phyloP scores from a whole-genome alignment of 805 yeast genomes.

The Cyberlindnera veronae region DNA sequence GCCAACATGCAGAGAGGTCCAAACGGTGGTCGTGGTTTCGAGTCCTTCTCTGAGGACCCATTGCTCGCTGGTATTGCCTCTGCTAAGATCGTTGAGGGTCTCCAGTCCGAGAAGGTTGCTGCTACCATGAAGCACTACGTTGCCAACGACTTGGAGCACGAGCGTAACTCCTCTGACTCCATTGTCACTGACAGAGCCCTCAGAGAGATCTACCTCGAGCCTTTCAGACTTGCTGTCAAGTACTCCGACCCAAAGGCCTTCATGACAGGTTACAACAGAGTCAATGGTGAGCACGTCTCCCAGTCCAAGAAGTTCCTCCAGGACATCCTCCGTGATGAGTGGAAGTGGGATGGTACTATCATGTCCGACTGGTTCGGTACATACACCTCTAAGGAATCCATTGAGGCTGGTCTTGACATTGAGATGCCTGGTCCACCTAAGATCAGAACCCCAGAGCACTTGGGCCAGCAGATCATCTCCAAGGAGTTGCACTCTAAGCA shows the following conservation, averaged over 20 bases:
- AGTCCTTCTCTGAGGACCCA: constrained; percentile 62
- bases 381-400: constrained; percentile 42
- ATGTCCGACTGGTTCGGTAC: constrained; percentile 69
- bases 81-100: constrained; percentile 49
- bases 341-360: constrained; percentile 52
- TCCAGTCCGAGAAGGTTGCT: constrained; percentile 47
- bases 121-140: constrained; percentile 63
- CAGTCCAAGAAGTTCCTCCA: constrained; percentile 41
- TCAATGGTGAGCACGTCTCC: constrained; percentile 58
- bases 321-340: constrained; percentile 49
- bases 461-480: constrained; percentile 40
- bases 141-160: constrained; percentile 60
- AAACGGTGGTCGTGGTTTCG: constrained; percentile 61
- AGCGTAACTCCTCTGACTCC: constrained; percentile 46
- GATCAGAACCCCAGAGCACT: constrained; percentile 36
- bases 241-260: constrained; percentile 49
- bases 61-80: constrained; percentile 43
- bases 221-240: constrained; percentile 57
- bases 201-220: constrained; percentile 60
- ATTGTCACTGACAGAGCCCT: constrained; percentile 56
- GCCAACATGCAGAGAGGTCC: constrained; percentile 56
- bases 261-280: constrained; percentile 63
- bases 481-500: constrained; percentile 37
- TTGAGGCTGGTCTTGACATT: constrained; percentile 55
- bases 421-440: constrained; percentile 67